Evolutionary conservation across 768 basidiomycete species (phyloP).

Genomic region (Cystobasidiopsis lactophilus): DNA sequence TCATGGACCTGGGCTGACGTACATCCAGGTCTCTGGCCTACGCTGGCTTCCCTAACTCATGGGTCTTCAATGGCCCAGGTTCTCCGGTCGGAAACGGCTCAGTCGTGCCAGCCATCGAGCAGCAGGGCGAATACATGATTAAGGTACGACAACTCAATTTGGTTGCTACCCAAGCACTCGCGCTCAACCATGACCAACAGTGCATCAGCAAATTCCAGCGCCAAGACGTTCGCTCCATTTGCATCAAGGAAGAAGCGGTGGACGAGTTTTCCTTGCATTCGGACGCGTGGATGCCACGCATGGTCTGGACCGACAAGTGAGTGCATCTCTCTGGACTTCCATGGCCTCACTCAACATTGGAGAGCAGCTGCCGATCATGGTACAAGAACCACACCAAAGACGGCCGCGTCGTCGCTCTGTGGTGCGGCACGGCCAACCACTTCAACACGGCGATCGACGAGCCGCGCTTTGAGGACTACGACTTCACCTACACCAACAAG

Average conservation of each 20-base stretch:
- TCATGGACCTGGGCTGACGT: no score
- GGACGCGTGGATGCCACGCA: conserved; percentile 8
- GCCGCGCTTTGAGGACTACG: conserved; percentile 5
- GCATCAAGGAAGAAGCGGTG: conserved; percentile 5
- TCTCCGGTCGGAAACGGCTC: conserved; percentile 5
- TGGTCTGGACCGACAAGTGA: background rate
- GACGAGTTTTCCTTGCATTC: background rate
- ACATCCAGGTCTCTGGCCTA: background rate
- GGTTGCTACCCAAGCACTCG: no score
- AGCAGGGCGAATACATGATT: conserved; percentile 9
- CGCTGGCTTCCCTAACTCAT: background rate
- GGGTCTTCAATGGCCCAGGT: conserved; percentile 8
- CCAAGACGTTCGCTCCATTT: conserved; percentile 5
- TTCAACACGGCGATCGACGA: background rate
- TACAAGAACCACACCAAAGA: conserved; percentile 5
- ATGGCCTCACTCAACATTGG: background rate
- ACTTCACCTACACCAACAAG: background rate
- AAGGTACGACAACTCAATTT: no score
- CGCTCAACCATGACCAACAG: no score
- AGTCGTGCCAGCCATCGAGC: conserved; percentile 6
- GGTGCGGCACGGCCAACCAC: conserved; percentile 2
- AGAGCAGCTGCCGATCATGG: conserved; percentile 6
- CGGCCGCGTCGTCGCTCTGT: conserved; percentile 1
- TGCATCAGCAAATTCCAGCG: conserved; percentile 5
- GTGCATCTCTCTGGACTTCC: background rate